Conservation (phyloP, 257 asterid genomes). For the Scutellaria barbata region DNA sequence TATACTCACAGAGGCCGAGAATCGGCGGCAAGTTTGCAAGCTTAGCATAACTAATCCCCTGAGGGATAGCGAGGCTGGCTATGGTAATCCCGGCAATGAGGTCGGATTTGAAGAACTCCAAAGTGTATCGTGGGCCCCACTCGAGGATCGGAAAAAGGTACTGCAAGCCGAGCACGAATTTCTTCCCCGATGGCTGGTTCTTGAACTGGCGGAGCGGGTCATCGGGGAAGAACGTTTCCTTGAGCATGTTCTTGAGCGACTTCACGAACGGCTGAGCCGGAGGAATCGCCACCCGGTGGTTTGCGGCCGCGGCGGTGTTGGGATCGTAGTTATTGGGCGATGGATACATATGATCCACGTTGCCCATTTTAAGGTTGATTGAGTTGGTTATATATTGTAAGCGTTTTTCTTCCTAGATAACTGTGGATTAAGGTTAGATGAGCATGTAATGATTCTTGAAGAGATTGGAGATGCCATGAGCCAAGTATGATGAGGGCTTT, state of each 20-base stretch:
- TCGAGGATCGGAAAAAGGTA: conserved; percentile 69
- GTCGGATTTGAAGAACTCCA: conserved; percentile 60
- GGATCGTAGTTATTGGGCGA: conserved; percentile 1
- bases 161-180: conserved; percentile 55
- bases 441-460: too few species aligned
- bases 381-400: background rate
- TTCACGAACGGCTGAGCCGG: conserved; percentile 66
- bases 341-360: conserved; percentile 47
- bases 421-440: background rate
- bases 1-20: conserved; percentile 75
- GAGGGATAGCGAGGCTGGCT: conserved; percentile 87
- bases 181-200: conserved; percentile 57
- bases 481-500: conserved; percentile 15
- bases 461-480: conserved; percentile 3
- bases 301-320: background rate
- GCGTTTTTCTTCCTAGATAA: background rate
- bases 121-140: conserved; percentile 70
- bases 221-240: conserved; percentile 79
- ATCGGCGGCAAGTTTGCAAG: conserved; percentile 90
- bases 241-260: conserved; percentile 59
- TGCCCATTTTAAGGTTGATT: conserved; percentile 48
- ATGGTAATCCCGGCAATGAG: conserved; percentile 85
- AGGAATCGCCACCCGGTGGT: conserved; percentile 57
- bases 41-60: conserved; percentile 90
- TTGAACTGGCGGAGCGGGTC: conserved; percentile 86